Percentiles rank a stretch among this genome's conserved stretches.
phyloP scores from a whole-genome alignment of 805 yeast species.

The Candida qinlingensis region DNA sequence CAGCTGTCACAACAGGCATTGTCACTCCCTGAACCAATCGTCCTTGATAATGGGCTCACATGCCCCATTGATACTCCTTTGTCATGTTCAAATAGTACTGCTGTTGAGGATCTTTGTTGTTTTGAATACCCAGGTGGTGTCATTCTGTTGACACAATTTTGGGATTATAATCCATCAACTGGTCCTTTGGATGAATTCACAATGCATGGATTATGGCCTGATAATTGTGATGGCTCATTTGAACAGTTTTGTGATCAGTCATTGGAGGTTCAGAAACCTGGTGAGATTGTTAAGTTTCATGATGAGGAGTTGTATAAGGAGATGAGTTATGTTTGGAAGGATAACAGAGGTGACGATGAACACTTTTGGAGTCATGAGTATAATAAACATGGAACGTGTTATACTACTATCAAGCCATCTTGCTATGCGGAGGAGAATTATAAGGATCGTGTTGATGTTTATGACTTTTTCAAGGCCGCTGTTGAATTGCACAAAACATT shows the following conservation, averaged over 20 bases:
- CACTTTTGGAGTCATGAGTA: slow-evolving; percentile 85
- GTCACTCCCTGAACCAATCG: neutral
- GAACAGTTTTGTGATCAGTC: slow-evolving; percentile 70
- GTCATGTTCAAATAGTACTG: slow-evolving; percentile 54
- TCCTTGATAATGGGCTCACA: neutral
- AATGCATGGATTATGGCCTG: slow-evolving; percentile 87
- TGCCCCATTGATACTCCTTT: slow-evolving; percentile 59
- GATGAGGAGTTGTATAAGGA: slow-evolving; percentile 49
- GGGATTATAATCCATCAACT: slow-evolving; percentile 78
- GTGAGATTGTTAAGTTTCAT: slow-evolving; percentile 38
- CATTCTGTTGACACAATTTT: slow-evolving; percentile 80
- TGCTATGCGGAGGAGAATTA: slow-evolving; percentile 46
- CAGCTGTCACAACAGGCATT: neutral
- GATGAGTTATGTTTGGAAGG: slow-evolving; percentile 68
- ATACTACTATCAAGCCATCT: slow-evolving; percentile 66
- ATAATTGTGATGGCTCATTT: slow-evolving; percentile 77
- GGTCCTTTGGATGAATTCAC: slow-evolving; percentile 74
- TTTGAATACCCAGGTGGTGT: slow-evolving; percentile 85
- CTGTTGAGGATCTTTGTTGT: slow-evolving; percentile 64
- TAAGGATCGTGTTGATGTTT: slow-evolving; percentile 37
- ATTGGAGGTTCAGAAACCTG: slow-evolving; percentile 45
- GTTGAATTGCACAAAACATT: slow-evolving; percentile 51
- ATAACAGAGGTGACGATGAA: slow-evolving; percentile 61
- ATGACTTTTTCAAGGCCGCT: slow-evolving; percentile 63
- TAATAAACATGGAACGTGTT: slow-evolving; percentile 93